Base-by-base conservation (phyloP, 805 yeast species). In the Monosporozyma aerobia region DNA sequence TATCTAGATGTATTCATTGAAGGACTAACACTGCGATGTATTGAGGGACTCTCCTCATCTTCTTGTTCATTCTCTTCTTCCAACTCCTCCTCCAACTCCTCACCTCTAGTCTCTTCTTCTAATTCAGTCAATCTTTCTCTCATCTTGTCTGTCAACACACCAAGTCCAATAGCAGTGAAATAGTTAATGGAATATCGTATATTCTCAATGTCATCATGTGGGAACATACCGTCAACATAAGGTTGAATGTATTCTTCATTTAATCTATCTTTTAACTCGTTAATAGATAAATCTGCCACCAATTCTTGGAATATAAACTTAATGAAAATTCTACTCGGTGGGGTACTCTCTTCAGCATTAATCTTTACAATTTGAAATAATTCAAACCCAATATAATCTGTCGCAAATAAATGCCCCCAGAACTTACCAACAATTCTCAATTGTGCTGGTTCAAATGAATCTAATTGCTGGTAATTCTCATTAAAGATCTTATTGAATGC, bases 141-240 rank as follows among this genome's bases (percentile, higher is more conserved):
- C 95, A 90, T 85, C 1, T 72, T 78, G 40, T 88, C 96, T 0
- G 98, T 90, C 53, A 92, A 65, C 2, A 77, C 76, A 46, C 97
- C 97, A 48, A 92, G 66, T 0, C 95, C 95, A 56, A 92, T 89
- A 1, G 97, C 97, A 0, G 97, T 92, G 68, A 92, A 92, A 65
- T 77, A 92, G 63, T 92, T 92, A 63, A 90, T 89, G 1, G 95
- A 77, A 64, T 90, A 92, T 54, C 92, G 73, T 13, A 84, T 70
- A 57, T 78, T 71, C 9, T 80, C 83, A 5, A 75, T 73, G 51
- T 74, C 75, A 1, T 68, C 69, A 11, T 30, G 62, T 0, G 96
- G 97, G 61, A 90, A 87, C 40, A 90, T 57, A 0, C 88, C 88
- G 1, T 54, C 58, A 33, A 85, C 54, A 47, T 59, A 75, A 0